Conservation (phyloP, 441 rosid species). For the Populus hybrid region DNA sequence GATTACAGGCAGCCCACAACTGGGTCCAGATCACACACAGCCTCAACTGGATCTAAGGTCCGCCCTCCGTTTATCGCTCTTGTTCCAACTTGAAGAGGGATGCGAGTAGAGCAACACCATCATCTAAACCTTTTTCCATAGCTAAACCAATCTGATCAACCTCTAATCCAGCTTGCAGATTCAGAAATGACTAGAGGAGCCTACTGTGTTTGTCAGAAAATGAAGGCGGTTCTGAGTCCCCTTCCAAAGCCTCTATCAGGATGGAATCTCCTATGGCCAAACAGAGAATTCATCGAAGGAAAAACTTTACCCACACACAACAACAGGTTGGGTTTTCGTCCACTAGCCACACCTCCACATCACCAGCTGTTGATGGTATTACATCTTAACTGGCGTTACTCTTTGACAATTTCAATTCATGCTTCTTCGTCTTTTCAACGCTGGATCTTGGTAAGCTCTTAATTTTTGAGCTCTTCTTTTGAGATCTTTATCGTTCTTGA, state of each 20-base stretch:
- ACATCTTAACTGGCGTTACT: background rate
- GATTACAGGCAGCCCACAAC: conserved; percentile 7
- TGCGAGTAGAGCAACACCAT: background rate
- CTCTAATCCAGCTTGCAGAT: background rate
- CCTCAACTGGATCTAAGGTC: background rate
- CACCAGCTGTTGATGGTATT: conserved; percentile 5
- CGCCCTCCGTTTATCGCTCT: conserved; percentile 11
- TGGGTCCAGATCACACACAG: background rate
- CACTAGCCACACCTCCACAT: background rate
- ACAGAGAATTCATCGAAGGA: conserved; percentile 41
- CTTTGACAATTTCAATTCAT: background rate
- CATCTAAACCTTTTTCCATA: background rate
- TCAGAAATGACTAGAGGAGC: background rate
- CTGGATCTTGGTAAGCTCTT: background rate
- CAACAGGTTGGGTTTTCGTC: conserved; percentile 19
- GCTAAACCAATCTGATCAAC: background rate
- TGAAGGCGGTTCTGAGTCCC: conserved; percentile 36
- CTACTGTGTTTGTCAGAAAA: background rate
- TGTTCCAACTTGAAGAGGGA: conserved; percentile 1
- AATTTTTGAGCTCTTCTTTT: background rate
- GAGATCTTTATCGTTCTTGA: conserved; percentile 2
- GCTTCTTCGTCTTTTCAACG: background rate
- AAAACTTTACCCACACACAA: conserved; percentile 38
- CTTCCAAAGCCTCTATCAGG: conserved; percentile 44
- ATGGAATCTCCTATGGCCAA: conserved; percentile 62